Base-by-base conservation (phyloP, 805 yeast genomes). In the Pachysolen tannophilus region DNA sequence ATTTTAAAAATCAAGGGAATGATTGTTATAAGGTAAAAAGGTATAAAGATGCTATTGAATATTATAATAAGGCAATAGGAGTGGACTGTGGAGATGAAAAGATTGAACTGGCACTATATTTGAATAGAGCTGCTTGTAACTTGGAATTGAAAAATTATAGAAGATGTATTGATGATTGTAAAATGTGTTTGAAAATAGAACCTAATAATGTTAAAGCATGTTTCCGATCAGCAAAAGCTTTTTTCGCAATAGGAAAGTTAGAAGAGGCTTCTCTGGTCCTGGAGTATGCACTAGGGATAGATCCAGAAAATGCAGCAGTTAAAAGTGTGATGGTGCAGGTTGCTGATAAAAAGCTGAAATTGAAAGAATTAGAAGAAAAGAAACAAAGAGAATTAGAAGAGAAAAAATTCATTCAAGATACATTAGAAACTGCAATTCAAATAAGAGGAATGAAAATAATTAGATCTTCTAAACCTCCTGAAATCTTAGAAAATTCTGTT, bases 1-100 rank as follows among this genome's bases (percentile, higher is more conserved):
- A 87, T 50, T 92, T 88, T 63, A 86, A 87, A 43, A 78, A 73
- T 41, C 97, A 90, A 53, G 99, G 98, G 5, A 92, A 94, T 55
- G 97, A 86, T 11, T 72, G 83, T 39, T 92, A 69, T 60, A 79
- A 75, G 53, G 62, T 63, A 8, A 84, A 80, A 47, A 75, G 78
- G 47, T 92, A 72, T 58, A 69, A 72, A 37, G 75, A 75, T 43
- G 98, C 98, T 1, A 64, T 84, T 28, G 81, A 75, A 36, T 80
- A 65, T 49, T 92, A 92, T 49, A 77, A 79, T 23, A 78, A 83
- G 51, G 97, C 94, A 2, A 49, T 92, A 18, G 86, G 76, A 9
- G 75, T 82, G 25, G 71, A 75, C 30, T 75, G 86, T 50, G 75
- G 67, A 5, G 79, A 68, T 11, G 55, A 58, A 10, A 63, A 59